A percentile compares a stretch with the other conserved stretches of the same genome.
These are phyloP conservation scores for Jacaranda mimosifolia DNA, from an alignment of 257 asterid species.

Conservation along the genomic window DNA sequence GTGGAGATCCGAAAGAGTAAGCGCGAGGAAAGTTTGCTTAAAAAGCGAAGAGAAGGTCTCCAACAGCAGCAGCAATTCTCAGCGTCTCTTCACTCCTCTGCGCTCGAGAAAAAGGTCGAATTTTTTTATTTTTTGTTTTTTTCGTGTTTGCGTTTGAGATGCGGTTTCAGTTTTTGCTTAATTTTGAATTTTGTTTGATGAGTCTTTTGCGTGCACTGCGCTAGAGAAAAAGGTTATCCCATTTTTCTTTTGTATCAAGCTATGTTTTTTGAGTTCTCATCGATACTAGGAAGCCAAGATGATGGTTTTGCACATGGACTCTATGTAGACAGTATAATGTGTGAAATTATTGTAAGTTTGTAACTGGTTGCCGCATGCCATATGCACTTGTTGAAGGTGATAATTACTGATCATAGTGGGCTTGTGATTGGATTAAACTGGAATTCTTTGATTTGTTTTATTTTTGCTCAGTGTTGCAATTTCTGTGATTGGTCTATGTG, in stretches of 20 bases:
- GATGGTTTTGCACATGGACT: slow-evolving; percentile 1
- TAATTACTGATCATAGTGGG: slow-evolving; percentile 5
- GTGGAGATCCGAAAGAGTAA: slow-evolving; percentile 96
- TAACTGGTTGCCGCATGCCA: neutral
- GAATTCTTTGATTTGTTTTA: neutral
- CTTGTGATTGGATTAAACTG: slow-evolving; percentile 10
- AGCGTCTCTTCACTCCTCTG: slow-evolving; percentile 55
- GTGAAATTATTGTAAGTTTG: neutral
- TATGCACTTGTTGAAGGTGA: neutral
- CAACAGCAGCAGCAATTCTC: slow-evolving; percentile 66
- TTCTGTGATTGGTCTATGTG: slow-evolving; percentile 1
- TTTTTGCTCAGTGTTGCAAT: neutral
- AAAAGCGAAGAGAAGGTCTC: slow-evolving; percentile 91
- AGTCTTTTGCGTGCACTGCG: neutral
- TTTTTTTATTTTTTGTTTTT: neutral
- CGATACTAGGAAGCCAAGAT: neutral
- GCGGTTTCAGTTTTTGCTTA: neutral
- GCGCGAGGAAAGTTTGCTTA: slow-evolving; percentile 89
- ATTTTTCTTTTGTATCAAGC: neutral
- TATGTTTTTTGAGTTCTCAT: neutral
- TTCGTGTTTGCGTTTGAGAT: neutral
- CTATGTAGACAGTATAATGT: neutral
- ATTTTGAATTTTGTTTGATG: neutral
- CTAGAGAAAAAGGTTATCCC: neutral
- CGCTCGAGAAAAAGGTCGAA: slow-evolving; percentile 74